These are phyloP conservation scores for Radiomyces spectabilis DNA, from an alignment of 192 early-diverging fungal genomes.

Conservation along the genomic window DNA sequence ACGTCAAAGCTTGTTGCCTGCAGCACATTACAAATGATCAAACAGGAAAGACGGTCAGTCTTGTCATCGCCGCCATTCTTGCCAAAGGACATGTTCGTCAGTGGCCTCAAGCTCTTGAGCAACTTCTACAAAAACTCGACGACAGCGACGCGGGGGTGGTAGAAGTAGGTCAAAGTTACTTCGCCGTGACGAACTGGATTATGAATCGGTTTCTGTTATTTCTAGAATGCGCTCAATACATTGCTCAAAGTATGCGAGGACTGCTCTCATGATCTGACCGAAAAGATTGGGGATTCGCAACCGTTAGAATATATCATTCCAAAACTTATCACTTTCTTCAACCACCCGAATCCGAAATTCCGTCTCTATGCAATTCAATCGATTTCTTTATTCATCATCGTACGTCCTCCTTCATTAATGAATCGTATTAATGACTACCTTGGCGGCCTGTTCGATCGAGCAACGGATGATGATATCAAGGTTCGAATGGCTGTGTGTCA, in stretches of 20 bases:
- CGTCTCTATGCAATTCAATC: conserved; percentile 77
- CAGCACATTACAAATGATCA: conserved; percentile 59
- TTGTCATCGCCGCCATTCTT: conserved; percentile 84
- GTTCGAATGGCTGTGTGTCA: conserved; percentile 93
- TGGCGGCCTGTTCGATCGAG: conserved; percentile 71
- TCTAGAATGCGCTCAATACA: conserved; percentile 79
- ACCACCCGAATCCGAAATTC: conserved; percentile 65
- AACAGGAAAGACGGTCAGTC: conserved; percentile 77
- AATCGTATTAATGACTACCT: conserved; percentile 65
- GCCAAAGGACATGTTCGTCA: conserved; percentile 55
- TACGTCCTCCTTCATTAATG: conserved; percentile 66
- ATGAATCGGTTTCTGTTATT: no score
- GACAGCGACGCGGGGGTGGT: conserved; percentile 25
- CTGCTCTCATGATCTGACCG: conserved; percentile 70
- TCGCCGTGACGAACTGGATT: no score
- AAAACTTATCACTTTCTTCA: conserved; percentile 81
- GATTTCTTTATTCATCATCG: conserved; percentile 81
- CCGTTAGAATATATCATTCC: conserved; percentile 83
- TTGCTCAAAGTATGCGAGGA: conserved; percentile 97
- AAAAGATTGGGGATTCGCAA: conserved; percentile 61
- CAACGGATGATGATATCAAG: conserved; percentile 73
- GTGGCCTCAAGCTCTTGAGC: conserved; percentile 81
- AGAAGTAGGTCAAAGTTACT: no score
- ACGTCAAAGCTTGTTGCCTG: conserved; percentile 27
- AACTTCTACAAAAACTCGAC: conserved; percentile 75